Evolutionary conservation across 345 rosid genomes (phyloP).

Genomic region (Gossypioides kirkii): DNA sequence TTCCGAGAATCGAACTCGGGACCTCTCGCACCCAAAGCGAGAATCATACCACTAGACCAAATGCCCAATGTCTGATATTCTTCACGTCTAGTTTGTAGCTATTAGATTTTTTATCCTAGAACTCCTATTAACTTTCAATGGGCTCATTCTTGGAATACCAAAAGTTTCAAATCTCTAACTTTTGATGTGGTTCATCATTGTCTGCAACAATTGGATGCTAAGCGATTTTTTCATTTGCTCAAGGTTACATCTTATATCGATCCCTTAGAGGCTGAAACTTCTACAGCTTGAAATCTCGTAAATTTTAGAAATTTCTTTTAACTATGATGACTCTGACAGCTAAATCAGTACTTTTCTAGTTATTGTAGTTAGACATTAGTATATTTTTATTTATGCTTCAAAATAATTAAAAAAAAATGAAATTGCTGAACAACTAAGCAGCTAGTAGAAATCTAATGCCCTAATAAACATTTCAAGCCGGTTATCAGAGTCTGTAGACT

Average conservation of each 20-base stretch:
- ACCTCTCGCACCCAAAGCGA: constrained; percentile 88
- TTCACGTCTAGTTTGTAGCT: neutral
- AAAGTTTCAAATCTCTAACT: neutral
- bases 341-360: neutral
- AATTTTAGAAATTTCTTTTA: neutral
- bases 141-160: neutral
- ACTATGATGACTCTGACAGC: neutral
- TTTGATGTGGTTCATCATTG: neutral
- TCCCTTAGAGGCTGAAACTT: no score
- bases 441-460: neutral
- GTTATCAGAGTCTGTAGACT: neutral
- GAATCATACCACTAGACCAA: constrained; percentile 60
- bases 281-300: no score
- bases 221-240: neutral
- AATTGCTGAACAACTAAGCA: neutral
- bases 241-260: neutral
- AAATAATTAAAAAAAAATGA: neutral
- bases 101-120: neutral
- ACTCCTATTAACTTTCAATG: neutral
- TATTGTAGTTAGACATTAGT: neutral
- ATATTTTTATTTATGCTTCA: neutral
- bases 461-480: neutral
- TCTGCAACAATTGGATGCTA: neutral
- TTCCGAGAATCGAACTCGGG: constrained; percentile 74
- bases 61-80: neutral